Base-by-base conservation (phyloP, 2,329 filamentous ascomycete species). In the Aureobasidium sp. region DNA sequence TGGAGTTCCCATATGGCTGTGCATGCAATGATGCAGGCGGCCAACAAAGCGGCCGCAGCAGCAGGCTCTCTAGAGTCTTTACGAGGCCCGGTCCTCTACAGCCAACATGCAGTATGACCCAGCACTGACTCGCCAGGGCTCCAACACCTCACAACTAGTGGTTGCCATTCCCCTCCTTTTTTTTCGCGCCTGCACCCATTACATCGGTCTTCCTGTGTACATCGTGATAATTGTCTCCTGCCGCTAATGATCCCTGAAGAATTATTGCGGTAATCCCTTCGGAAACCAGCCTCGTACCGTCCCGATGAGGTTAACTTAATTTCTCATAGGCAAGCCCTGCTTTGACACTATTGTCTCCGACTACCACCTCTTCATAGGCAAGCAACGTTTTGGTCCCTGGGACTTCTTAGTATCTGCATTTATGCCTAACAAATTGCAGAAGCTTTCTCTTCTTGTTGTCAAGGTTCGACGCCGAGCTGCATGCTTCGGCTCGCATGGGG, bases 251-350 rank as follows among this genome's bases (percentile, higher is more conserved):
- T 59, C 57, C 45, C 41, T 59, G 57, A 32, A 34, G 14, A 50
- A 25, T 27, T 50, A 30, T 57, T 57, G 53, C 41, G 55, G 45
- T 42, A 59, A 50, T 59, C 44, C 45, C 50, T 30, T 50, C 45
- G 57, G 45, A 59, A 32, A 50, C 57, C 57, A 49, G 57, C 55
- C 55, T 59, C 57, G 45, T 42, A 59, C 57, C 57, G 57, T 59
- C 57, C 57, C 57, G 57, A 59, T 32, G 57, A 59, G 57, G 57
- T 59, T 59, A 59, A 59, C 57, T 59, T 49, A 50, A 59, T 59
- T 32, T 49, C 57, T 42, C 29, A 32, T 21, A 58, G 54, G 45
- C 57, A 59, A 41, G 57, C 45, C 57, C 36, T 42, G 57, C 57
- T 59, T 50, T 30, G 34, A 50, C 57, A 45, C 45, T 59, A 50